Conservation (phyloP, 495 filamentous ascomycete genomes). For the Trichodelitschia bisporula region DNA sequence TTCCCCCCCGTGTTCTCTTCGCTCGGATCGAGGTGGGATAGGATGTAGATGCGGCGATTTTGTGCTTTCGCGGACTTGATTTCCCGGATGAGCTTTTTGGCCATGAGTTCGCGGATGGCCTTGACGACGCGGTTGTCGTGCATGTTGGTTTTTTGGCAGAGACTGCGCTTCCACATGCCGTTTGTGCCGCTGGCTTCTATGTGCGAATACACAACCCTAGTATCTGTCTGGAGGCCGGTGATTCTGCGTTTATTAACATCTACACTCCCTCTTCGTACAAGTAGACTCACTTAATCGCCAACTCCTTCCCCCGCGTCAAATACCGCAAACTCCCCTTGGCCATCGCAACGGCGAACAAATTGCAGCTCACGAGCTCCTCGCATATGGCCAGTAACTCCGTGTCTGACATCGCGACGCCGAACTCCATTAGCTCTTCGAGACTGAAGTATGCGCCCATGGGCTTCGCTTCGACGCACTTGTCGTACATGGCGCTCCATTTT, state of each 20-base stretch:
- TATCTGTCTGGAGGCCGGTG: constrained; percentile 23
- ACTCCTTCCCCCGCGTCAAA: neutral
- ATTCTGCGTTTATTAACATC: constrained; percentile 3
- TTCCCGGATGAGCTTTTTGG: constrained; percentile 68
- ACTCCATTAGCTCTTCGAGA: neutral
- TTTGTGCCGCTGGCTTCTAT: constrained; percentile 61
- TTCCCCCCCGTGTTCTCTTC: constrained; percentile 79
- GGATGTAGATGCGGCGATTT: constrained; percentile 40
- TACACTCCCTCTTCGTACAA: neutral
- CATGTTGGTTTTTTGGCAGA: constrained; percentile 49
- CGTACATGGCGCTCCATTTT: neutral
- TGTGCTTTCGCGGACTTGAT: constrained; percentile 35
- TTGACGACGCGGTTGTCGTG: constrained; percentile 54
- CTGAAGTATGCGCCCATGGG: neutral
- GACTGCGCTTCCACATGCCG: constrained; percentile 69
- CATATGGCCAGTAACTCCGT: neutral
- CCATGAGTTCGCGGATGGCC: constrained; percentile 51
- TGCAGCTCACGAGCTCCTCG: neutral
- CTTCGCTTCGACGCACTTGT: neutral
- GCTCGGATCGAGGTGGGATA: constrained; percentile 41
- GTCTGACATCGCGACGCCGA: neutral
- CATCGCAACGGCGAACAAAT: neutral
- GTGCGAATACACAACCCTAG: constrained; percentile 56
- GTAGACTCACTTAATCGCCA: neutral
- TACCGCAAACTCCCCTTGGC: neutral